Evolutionary conservation across 2,329 filamentous ascomycete species (phyloP).

Genomic region (Tolypocladium pustulatum): DNA sequence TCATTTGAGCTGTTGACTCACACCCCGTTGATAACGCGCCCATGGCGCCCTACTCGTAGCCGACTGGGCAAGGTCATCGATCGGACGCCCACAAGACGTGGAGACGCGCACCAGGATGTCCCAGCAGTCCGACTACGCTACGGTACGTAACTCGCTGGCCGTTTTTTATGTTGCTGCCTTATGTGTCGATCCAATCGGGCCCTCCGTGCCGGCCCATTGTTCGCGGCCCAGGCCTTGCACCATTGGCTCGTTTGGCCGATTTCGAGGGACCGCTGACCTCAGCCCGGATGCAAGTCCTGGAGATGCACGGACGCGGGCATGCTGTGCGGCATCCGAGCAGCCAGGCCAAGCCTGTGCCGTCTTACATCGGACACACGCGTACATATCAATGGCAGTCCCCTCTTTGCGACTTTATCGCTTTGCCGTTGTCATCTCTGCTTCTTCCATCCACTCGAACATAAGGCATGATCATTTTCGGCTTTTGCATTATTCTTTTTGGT

Average conservation of each 20-base stretch:
- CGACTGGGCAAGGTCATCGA: not conserved
- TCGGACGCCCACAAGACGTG: not conserved
- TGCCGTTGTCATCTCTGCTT: not conserved
- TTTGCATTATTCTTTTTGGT: not conserved
- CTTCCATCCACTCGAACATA: not conserved
- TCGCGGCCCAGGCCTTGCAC: not conserved
- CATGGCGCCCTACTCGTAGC: too few species aligned
- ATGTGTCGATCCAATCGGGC: constrained; percentile 2
- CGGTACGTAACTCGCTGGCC: not conserved
- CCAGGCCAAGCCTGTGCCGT: not conserved
- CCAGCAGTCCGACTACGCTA: not conserved
- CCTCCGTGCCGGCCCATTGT: not conserved
- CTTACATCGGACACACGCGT: not conserved
- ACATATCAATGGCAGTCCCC: not conserved
- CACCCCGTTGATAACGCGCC: not conserved
- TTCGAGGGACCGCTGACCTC: constrained; percentile 1
- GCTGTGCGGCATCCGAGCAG: not conserved
- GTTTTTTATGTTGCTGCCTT: not conserved
- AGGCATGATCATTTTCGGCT: not conserved
- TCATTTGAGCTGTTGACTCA: not conserved
- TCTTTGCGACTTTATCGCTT: not conserved
- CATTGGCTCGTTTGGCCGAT: not conserved
- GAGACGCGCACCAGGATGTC: not conserved
- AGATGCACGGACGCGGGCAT: not conserved
- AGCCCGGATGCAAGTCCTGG: not conserved